A percentile compares a stretch with the other conserved stretches of the same genome.
Conservation (phyloP, 1,284 basidiomycete species). For the Mycosarcoma maydis region DNA sequence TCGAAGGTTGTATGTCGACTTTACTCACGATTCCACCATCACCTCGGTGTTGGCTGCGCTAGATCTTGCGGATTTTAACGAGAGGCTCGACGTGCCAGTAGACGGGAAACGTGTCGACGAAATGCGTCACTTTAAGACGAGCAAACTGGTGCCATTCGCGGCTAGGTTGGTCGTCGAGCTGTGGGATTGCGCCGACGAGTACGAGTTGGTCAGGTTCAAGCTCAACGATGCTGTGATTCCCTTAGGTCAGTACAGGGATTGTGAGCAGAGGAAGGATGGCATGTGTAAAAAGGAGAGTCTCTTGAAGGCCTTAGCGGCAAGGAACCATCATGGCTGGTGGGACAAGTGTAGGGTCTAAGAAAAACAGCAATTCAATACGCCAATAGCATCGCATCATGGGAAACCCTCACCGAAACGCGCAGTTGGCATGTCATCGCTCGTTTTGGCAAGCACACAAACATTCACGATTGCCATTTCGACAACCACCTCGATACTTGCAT, state of each 20-base stretch:
- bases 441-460: too few relatives aligned
- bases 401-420: too few relatives aligned
- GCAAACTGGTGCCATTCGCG: constrained; percentile 59
- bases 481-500: too few relatives aligned
- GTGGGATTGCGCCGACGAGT: constrained; percentile 30
- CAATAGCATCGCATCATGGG: neutral
- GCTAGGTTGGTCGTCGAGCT: constrained; percentile 59
- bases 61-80: constrained; percentile 42
- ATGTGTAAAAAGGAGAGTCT: constrained; percentile 48
- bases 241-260: constrained; percentile 47
- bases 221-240: constrained; percentile 61
- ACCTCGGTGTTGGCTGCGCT: constrained; percentile 57
- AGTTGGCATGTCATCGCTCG: too few relatives aligned
- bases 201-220: constrained; percentile 31
- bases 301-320: constrained; percentile 33
- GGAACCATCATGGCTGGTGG: constrained; percentile 53
- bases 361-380: too few relatives aligned
- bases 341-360: constrained; percentile 17
- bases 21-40: constrained; percentile 64
- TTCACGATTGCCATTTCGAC: too few relatives aligned
- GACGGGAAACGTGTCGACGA: constrained; percentile 21
- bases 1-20: constrained; percentile 61
- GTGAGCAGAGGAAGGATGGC: constrained; percentile 49
- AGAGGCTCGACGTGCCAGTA: constrained; percentile 15
- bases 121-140: constrained; percentile 41